These are phyloP conservation scores for Aspergillus sp. DNA, from an alignment of 2,329 filamentous ascomycete genomes.

Conservation along the genomic window DNA sequence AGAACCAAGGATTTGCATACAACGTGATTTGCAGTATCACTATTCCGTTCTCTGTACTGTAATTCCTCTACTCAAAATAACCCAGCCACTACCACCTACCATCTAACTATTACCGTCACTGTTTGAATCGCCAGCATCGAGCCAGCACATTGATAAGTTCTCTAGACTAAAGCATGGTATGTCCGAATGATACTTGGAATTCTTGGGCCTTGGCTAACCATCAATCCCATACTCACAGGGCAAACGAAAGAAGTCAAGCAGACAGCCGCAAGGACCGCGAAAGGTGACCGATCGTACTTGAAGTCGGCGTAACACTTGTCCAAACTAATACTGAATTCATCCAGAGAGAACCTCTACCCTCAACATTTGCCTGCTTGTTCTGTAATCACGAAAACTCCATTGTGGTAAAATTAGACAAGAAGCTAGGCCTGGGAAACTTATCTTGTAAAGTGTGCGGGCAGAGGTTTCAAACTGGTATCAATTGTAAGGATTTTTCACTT, in stretches of 20 bases:
- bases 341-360: slow-evolving; percentile 48
- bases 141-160: background rate
- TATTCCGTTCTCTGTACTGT: too few relatives aligned
- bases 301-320: too few relatives aligned
- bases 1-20: too few relatives aligned
- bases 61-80: too few relatives aligned
- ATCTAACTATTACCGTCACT: too few relatives aligned
- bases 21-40: too few relatives aligned
- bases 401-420: slow-evolving; percentile 88
- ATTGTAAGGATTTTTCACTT: slow-evolving; percentile 60
- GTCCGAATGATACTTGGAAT: background rate
- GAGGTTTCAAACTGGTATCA: slow-evolving; percentile 86
- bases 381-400: slow-evolving; percentile 97
- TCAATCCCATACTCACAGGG: slow-evolving; percentile 51
- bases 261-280: slow-evolving; percentile 75
- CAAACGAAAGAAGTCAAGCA: slow-evolving; percentile 83
- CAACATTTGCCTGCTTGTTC: slow-evolving; percentile 93
- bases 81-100: too few relatives aligned
- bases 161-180: slow-evolving; percentile 5
- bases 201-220: too few relatives aligned
- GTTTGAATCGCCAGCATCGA: background rate
- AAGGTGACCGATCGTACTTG: slow-evolving; percentile 52
- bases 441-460: slow-evolving; percentile 92
- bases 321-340: slow-evolving; percentile 6
- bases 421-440: slow-evolving; percentile 76